Evolutionary conservation across 2,329 filamentous ascomycete genomes (phyloP).

Genomic region (Cladosporium sp.): DNA sequence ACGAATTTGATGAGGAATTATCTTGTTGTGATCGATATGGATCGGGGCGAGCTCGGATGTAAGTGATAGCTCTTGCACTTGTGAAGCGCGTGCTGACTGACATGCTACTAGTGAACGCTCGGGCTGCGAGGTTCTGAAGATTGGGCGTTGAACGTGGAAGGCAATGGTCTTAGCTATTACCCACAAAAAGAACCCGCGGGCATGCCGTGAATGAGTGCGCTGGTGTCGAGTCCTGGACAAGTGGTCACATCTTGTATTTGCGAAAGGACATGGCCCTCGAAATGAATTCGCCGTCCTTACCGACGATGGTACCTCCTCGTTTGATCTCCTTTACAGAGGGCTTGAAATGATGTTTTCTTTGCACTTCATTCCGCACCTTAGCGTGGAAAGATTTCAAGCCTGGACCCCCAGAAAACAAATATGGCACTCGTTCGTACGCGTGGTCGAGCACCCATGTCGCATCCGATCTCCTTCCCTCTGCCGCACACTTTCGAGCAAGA

Average conservation of each 20-base stretch:
- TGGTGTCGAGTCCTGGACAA: too few relatives aligned
- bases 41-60: conserved; percentile 13
- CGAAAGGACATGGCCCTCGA: too few relatives aligned
- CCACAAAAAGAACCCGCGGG: too few relatives aligned
- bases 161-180: too few relatives aligned
- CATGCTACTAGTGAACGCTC: not conserved
- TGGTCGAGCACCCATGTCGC: not conserved
- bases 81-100: not conserved
- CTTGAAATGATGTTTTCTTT: too few relatives aligned
- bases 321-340: too few relatives aligned
- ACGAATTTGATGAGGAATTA: conserved; percentile 8
- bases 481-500: not conserved
- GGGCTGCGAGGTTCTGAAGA: not conserved
- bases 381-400: not conserved
- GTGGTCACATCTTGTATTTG: too few relatives aligned
- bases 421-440: not conserved
- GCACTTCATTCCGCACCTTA: too few relatives aligned
- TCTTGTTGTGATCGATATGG: conserved; percentile 6
- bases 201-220: not conserved
- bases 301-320: too few relatives aligned
- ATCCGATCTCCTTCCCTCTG: not conserved
- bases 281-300: too few relatives aligned
- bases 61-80: not conserved
- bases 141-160: too few relatives aligned
- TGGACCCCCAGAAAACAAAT: not conserved